Base-by-base conservation (phyloP, 495 filamentous ascomycete species). In the Hypoxylon fragiforme region DNA sequence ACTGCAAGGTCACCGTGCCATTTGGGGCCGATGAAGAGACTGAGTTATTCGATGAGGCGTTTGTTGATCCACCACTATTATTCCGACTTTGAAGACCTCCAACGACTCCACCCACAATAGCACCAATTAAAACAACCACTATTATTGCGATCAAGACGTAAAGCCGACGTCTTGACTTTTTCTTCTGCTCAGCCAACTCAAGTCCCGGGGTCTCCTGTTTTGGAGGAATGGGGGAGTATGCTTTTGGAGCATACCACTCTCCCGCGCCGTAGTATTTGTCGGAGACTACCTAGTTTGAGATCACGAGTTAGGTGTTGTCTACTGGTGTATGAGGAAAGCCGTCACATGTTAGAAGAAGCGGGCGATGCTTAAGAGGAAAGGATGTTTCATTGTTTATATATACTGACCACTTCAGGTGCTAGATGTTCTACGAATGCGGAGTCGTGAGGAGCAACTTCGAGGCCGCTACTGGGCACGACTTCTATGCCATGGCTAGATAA, bases 331-430 rank as follows among this genome's bases (percentile, higher is more conserved):
- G 12, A 28, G 24, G 35, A 38, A n/a, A n/a, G n/a, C n/a, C n/a
- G n/a, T n/a, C n/a, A n/a, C n/a, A n/a, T n/a, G n/a, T n/a, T n/a
- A n/a, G n/a, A n/a, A n/a, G n/a, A n/a, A n/a, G n/a, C n/a, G n/a
- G n/a, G n/a, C n/a, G n/a, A n/a, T n/a, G n/a, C n/a, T n/a, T n/a
- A n/a, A 38, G 35, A 38, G 28, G 28, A 21, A 45, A 39, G 18
- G 19, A 41, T n/a, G n/a, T n/a, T n/a, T n/a, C n/a, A n/a, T n/a
- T n/a, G n/a, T n/a, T n/a, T n/a, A n/a, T n/a, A 12, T 12, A 22
- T 35, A 46, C 44, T 47, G 26, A 37, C n/a, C n/a, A n/a, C 44
- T n/a, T 47, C 44, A 8, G 44, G 44, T 12, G 32, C 44, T 11
- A n/a, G 7, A n/a, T 47, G 21, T 8, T 26, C 34, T 16, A 6